phyloP scores from a whole-genome alignment of 495 filamentous ascomycete species.

The Neurospora africana region DNA sequence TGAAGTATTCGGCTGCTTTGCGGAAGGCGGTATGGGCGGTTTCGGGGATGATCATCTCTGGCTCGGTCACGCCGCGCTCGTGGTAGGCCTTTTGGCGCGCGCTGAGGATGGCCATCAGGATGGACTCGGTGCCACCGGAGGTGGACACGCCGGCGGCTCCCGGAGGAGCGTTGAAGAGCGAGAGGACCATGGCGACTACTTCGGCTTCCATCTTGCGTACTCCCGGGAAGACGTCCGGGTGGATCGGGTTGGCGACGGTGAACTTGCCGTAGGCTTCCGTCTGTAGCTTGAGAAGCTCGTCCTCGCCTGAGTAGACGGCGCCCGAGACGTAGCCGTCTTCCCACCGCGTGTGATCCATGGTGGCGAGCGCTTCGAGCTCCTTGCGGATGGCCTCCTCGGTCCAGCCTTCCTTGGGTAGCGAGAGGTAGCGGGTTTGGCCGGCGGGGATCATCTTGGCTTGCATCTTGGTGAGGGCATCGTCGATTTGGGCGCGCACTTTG shows the following conservation, averaged over 20 bases:
- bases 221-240: constrained; percentile 96
- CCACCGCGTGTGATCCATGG: constrained; percentile 91
- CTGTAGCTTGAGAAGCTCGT: constrained; percentile 74
- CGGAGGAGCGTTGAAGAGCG: constrained; percentile 81
- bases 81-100: constrained; percentile 78
- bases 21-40: constrained; percentile 94
- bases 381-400: constrained; percentile 63
- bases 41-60: constrained; percentile 94
- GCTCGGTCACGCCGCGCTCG: constrained; percentile 81
- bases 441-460: constrained; percentile 72
- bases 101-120: constrained; percentile 84
- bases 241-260: constrained; percentile 94
- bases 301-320: constrained; percentile 91
- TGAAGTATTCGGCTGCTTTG: constrained; percentile 91
- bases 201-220: constrained; percentile 99
- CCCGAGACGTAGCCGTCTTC: constrained; percentile 92
- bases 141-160: constrained; percentile 83
- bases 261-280: constrained; percentile 87
- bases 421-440: constrained; percentile 60
- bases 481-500: constrained; percentile 72
- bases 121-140: constrained; percentile 89
- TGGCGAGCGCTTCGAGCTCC: constrained; percentile 67
- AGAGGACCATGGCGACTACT: constrained; percentile 89
- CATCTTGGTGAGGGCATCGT: constrained; percentile 61
- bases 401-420: constrained; percentile 81